Evolutionary conservation across 768 basidiomycete genomes (phyloP).

Genomic region (Cystobasidium tubakii): DNA sequence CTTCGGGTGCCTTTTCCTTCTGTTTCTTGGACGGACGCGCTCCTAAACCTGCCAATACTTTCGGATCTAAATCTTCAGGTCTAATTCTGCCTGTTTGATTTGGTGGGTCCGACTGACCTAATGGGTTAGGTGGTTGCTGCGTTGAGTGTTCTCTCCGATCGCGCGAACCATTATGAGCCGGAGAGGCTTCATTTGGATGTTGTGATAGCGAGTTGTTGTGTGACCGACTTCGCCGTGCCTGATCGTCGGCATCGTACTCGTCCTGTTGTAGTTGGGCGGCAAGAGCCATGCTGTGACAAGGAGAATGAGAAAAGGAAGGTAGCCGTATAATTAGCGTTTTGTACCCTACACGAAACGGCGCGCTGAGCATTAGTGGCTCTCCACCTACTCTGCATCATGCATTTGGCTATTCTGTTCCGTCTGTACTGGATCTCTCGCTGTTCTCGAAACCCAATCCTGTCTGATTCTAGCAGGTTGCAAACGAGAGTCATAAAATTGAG

Average conservation of each 20-base stretch:
- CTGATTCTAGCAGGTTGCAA: slow-evolving; percentile 61
- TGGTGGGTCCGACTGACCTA: slow-evolving; percentile 47
- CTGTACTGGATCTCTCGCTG: slow-evolving; percentile 46
- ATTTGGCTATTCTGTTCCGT: slow-evolving; percentile 46
- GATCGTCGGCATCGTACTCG: slow-evolving; percentile 58
- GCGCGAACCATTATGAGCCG: neutral
- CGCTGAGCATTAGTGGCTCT: too few relatives aligned
- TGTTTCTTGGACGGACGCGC: slow-evolving; percentile 44
- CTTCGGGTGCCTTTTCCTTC: slow-evolving; percentile 37
- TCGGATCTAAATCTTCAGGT: slow-evolving; percentile 3
- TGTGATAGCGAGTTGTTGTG: slow-evolving; percentile 37
- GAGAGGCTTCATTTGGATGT: slow-evolving; percentile 5
- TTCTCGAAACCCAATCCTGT: slow-evolving; percentile 49
- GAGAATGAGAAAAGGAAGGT: neutral
- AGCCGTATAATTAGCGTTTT: too few relatives aligned
- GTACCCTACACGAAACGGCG: too few relatives aligned
- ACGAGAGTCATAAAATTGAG: slow-evolving; percentile 69
- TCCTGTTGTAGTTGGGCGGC: slow-evolving; percentile 74
- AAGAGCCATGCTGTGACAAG: slow-evolving; percentile 57
- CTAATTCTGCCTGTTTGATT: slow-evolving; percentile 44
- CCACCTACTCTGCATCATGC: slow-evolving; percentile 57
- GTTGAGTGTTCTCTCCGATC: neutral
- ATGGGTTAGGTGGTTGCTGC: neutral
- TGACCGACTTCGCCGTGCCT: slow-evolving; percentile 11
- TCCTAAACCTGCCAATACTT: slow-evolving; percentile 1